A percentile compares a stretch with the other conserved stretches of the same genome.
These are phyloP conservation scores for Sisymbrium irio DNA, from an alignment of 345 rosid species.

Conservation along the genomic window DNA sequence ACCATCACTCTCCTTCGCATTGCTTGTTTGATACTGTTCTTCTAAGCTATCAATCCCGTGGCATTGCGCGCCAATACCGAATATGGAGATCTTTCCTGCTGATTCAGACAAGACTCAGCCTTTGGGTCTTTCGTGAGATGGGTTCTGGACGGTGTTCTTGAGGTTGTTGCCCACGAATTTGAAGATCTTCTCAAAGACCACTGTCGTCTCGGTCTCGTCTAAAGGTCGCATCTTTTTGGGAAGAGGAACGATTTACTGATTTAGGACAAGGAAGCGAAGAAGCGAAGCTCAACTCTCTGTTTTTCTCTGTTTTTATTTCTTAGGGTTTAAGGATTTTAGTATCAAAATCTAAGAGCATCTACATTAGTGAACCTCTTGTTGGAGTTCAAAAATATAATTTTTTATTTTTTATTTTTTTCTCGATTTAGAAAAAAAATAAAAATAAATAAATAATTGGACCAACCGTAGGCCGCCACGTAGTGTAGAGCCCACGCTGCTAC, in stretches of 20 bases:
- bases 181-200: slow-evolving; percentile 81
- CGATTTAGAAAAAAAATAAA: no score
- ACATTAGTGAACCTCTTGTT: no score
- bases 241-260: no score
- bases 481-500: no score
- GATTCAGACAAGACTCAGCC: slow-evolving; percentile 21
- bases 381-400: no score
- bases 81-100: slow-evolving; percentile 62
- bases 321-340: slow-evolving; percentile 27
- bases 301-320: background rate
- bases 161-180: slow-evolving; percentile 84
- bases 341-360: slow-evolving; percentile 20
- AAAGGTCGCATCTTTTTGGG: slow-evolving; percentile 80
- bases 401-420: no score
- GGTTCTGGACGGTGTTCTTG: slow-evolving; percentile 85
- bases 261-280: no score
- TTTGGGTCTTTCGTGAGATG: slow-evolving; percentile 74
- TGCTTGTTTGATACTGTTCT: slow-evolving; percentile 35
- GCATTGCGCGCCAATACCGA: slow-evolving; percentile 56
- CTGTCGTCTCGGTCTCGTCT: slow-evolving; percentile 82
- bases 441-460: no score
- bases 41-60: slow-evolving; percentile 34
- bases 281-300: background rate
- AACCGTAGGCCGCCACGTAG: no score
- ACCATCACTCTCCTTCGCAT: slow-evolving; percentile 55